Conservation (phyloP, 164 flowering plant genomes). For the grape (Vitis vinifera) region DNA sequence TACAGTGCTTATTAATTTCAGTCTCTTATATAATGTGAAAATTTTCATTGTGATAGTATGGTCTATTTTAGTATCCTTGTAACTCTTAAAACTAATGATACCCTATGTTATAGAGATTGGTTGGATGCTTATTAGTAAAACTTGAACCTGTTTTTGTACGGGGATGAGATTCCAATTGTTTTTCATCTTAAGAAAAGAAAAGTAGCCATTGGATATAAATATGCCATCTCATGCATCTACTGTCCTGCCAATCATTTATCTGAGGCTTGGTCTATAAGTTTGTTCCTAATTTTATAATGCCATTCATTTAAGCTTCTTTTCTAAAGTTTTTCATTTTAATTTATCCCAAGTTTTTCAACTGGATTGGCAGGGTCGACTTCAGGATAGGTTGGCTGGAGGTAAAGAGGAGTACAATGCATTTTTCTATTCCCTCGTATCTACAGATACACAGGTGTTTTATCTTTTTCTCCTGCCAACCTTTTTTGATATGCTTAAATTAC, state of each 20-base stretch:
- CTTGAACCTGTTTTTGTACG: too few species aligned
- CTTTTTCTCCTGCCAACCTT: neutral
- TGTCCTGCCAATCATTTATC: neutral
- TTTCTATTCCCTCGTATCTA: conserved; percentile 95
- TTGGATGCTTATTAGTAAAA: too few species aligned
- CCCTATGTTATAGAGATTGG: too few species aligned
- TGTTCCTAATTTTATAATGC: neutral
- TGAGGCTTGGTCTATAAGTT: neutral
- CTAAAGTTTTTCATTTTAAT: neutral
- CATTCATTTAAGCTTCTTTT: neutral
- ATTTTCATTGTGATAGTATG: too few species aligned
- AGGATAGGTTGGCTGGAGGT: conserved; percentile 97
- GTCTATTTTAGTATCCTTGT: too few species aligned
- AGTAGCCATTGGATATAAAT: too few species aligned
- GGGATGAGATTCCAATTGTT: too few species aligned
- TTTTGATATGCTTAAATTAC: neutral
- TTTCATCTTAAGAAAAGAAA: too few species aligned
- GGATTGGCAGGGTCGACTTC: conserved; percentile 68
- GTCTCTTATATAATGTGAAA: neutral
- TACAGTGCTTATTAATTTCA: neutral
- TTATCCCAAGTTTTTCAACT: neutral
- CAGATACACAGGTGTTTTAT: conserved; percentile 85
- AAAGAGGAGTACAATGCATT: conserved; percentile 98
- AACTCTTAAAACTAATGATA: too few species aligned
- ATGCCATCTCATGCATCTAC: too few species aligned